Conservation (phyloP, 129 eudicot genomes). For the Artemisia annua region DNA sequence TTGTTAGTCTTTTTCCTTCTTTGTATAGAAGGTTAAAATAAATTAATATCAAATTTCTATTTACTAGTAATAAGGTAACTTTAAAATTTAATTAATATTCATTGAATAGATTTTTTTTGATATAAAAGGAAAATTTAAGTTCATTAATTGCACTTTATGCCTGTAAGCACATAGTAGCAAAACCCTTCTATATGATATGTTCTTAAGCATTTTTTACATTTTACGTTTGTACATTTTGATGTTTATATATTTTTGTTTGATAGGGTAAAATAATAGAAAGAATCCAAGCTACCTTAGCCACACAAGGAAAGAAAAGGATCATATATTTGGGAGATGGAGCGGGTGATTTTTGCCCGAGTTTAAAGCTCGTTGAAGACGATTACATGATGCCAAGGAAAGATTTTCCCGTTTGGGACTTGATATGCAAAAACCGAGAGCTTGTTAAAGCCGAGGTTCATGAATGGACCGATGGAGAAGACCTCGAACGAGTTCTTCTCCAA, state of each 20-base stretch:
- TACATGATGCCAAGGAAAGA: constrained; percentile 84
- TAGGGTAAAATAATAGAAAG: constrained; percentile 43
- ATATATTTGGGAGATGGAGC: constrained; percentile 80
- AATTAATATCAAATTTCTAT: too few relatives aligned
- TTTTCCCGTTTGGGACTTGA: constrained; percentile 81
- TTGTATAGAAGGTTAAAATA: too few relatives aligned
- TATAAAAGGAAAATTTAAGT: too few relatives aligned
- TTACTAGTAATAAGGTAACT: too few relatives aligned
- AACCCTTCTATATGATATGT: too few relatives aligned
- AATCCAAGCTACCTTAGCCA: constrained; percentile 40
- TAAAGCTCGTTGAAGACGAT: constrained; percentile 58
- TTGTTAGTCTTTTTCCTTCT: too few relatives aligned
- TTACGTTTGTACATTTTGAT: background rate
- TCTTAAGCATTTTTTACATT: background rate
- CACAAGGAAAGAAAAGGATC: constrained; percentile 48
- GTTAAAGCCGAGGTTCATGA: constrained; percentile 54
- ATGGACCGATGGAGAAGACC: constrained; percentile 65
- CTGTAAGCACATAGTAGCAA: too few relatives aligned
- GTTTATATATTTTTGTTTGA: background rate
- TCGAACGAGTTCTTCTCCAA: constrained; percentile 44
- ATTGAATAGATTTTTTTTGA: too few relatives aligned
- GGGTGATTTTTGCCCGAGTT: constrained; percentile 80
- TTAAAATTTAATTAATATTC: too few relatives aligned
- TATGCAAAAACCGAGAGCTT: constrained; percentile 48
- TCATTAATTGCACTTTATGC: too few relatives aligned